Percentiles rank a stretch among this genome's conserved stretches.
These are phyloP conservation scores for Sphagnum fallax DNA, from an alignment of 228 moss, liverwort and hornwort genomes.

Conservation along the genomic window DNA sequence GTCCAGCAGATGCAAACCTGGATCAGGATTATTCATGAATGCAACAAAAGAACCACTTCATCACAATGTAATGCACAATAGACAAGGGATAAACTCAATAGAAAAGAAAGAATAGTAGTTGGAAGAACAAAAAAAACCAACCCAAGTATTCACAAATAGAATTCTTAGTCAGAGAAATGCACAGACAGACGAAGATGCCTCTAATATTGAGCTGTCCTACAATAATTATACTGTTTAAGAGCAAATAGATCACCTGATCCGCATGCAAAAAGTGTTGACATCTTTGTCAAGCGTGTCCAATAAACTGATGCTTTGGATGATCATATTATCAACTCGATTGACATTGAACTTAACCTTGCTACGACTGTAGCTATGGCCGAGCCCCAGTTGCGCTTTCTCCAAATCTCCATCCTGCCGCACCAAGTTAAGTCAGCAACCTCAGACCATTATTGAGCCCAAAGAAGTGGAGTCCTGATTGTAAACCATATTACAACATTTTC, in stretches of 20 bases:
- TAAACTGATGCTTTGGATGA: conserved; percentile 91
- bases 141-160: too few relatives aligned
- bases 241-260: conserved; percentile 45
- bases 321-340: conserved; percentile 96
- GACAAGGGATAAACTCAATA: too few relatives aligned
- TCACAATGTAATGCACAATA: too few relatives aligned
- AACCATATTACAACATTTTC: neutral
- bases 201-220: too few relatives aligned
- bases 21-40: too few relatives aligned
- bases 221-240: too few relatives aligned
- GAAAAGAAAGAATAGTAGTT: too few relatives aligned
- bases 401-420: conserved; percentile 77
- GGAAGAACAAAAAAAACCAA: too few relatives aligned
- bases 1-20: neutral
- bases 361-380: conserved; percentile 92
- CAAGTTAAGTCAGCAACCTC: neutral
- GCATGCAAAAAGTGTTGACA: conserved; percentile 93
- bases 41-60: too few relatives aligned
- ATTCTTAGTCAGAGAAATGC: too few relatives aligned
- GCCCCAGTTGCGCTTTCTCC: conserved; percentile 84
- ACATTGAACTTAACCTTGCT: conserved; percentile 97
- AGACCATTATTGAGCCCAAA: neutral
- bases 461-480: neutral
- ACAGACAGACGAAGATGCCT: too few relatives aligned
- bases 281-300: conserved; percentile 93